Evolutionary conservation across 2,329 filamentous ascomycete species (phyloP), one percentile per base, ranked within the genome.

Genomic region (Aspergillus tubingensis): DNA sequence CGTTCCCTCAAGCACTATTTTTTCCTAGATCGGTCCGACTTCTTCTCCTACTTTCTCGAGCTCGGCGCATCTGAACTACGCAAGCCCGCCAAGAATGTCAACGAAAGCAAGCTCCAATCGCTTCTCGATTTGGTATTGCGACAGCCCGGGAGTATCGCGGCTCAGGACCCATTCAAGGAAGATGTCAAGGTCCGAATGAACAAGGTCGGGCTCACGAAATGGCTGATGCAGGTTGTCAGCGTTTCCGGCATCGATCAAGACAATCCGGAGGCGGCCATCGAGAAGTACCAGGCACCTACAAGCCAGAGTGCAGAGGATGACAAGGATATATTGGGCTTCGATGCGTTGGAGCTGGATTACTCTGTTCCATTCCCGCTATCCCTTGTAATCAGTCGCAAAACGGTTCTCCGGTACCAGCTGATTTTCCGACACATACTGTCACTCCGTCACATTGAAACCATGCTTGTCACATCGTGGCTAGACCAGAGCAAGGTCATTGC

Each of bases 181-280:
- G 94, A 99, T 72, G 91, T 99, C 76, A 96, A 96, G 76, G 92
- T 99, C 21, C 89, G 93, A 70, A 97, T 98, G 90, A 97, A 97
- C 74, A 92, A 96, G 68, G 88, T 94, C 41, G 91, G 92, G 5
- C 85, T 99, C 49, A 96, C 92, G 11, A 96, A 96, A 72, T 96
- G 92, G 80, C 82, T 99, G 61, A 96, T 97, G 84, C 89, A 94
- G 56, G 94, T 99, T 55, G 94, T 99, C 65, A 97, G 93, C 71
- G 96, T 98, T 65, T 96, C 92, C 3, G 95, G 95, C 48, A 91
- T 98, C 62, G 94, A 98, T 69, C 91, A 96, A 74, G 92, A 94
- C 63, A 82, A 83, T 39, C 83, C 84, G 3, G 81, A 85, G 47
- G 82, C 83, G 1, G 80, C 82, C 2, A 79, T 85, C 36, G 91